phyloP scores from a whole-genome alignment of 352 stramenopile genomes.

The Thraustochytrium striatum region DNA sequence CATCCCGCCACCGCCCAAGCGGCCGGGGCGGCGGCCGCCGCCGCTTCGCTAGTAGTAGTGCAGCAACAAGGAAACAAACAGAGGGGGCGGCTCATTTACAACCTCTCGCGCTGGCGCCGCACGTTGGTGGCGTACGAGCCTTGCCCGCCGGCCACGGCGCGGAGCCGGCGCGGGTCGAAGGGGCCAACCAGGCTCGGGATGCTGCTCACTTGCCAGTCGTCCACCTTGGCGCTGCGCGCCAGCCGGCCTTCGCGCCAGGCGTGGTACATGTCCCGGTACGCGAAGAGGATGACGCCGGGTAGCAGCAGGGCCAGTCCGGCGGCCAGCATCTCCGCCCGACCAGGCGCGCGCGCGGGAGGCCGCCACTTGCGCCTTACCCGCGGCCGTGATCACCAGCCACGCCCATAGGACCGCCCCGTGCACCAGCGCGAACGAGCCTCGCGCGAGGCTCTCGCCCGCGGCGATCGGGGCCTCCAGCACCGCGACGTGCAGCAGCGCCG shows the following conservation, averaged over 20 bases:
- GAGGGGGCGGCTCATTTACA: too few species aligned
- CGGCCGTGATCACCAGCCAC: too few species aligned
- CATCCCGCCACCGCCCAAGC: conserved; percentile 35
- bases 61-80: too few species aligned
- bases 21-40: too few species aligned
- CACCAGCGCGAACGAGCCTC: background rate
- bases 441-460: background rate
- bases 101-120: background rate
- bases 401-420: background rate
- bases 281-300: conserved; percentile 6
- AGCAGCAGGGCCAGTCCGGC: conserved; percentile 2
- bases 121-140: conserved; percentile 9
- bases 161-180: background rate
- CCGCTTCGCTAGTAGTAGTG: too few species aligned
- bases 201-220: conserved; percentile 14
- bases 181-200: background rate
- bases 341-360: background rate
- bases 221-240: conserved; percentile 18
- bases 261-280: background rate
- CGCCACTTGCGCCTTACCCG: background rate
- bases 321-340: background rate
- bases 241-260: conserved; percentile 12
- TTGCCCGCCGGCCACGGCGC: background rate
- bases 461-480: background rate
- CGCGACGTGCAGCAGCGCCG: conserved; percentile 10